phyloP scores from a whole-genome alignment of 345 rosid genomes.

The Cardiospermum halicacabum region DNA sequence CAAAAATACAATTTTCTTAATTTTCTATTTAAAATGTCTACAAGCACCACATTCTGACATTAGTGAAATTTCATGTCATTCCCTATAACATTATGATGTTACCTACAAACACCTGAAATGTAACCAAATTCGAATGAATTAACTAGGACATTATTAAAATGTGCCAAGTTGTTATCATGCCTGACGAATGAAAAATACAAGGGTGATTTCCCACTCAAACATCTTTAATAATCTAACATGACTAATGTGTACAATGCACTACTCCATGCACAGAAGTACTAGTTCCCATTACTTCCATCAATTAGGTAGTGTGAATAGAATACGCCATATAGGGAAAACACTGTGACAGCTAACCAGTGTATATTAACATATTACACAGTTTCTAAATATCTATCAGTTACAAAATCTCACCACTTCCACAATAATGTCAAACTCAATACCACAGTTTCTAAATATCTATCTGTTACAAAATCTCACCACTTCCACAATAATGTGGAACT shows the following conservation, averaged over 20 bases:
- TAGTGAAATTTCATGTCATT: neutral
- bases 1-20: neutral
- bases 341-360: neutral
- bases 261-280: slow-evolving; percentile 2
- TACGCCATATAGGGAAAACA: neutral
- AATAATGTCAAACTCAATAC: neutral
- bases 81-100: neutral
- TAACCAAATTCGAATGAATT: neutral
- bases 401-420: neutral
- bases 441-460: neutral
- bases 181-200: too few relatives aligned
- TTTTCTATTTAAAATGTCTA: neutral
- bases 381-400: too few relatives aligned
- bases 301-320: neutral
- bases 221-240: neutral
- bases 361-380: neutral
- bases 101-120: neutral
- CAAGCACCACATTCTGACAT: neutral
- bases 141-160: neutral
- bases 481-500: neutral
- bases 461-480: too few relatives aligned
- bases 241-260: neutral
- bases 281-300: neutral
- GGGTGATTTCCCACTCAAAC: too few relatives aligned
- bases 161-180: neutral